Conservation (phyloP, 73 alveolate genomes). For the Paramecium tetraurelia region DNA sequence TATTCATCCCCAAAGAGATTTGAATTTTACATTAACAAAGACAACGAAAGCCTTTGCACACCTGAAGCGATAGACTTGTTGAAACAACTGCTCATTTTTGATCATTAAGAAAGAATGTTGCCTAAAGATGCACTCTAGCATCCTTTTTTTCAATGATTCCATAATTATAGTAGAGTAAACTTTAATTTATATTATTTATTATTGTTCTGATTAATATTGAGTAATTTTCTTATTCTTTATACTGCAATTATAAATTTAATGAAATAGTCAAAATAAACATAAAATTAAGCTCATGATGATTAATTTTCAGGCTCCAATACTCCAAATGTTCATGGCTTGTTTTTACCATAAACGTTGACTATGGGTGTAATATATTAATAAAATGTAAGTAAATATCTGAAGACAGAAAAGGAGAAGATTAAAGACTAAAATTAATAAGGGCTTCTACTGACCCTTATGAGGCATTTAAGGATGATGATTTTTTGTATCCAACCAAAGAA, state of each 20-base stretch:
- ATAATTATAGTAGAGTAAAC: background rate
- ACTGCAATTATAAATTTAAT: background rate
- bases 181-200: background rate
- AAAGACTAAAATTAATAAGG: background rate
- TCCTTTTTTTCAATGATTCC: constrained; percentile 63
- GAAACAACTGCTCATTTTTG: constrained; percentile 74
- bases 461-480: constrained; percentile 46
- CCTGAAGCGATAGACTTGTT: constrained; percentile 84
- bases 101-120: constrained; percentile 73
- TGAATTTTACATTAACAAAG: constrained; percentile 70
- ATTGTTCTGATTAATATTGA: background rate
- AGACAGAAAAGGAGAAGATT: background rate
- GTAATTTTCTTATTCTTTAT: background rate
- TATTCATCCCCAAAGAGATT: constrained; percentile 69
- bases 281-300: constrained; percentile 10
- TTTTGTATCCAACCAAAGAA: constrained; percentile 32
- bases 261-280: background rate
- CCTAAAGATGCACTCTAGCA: constrained; percentile 82
- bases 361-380: background rate
- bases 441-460: constrained; percentile 47
- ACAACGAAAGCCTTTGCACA: constrained; percentile 71
- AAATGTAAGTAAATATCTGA: background rate
- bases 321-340: constrained; percentile 10
- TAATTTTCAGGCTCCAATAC: constrained; percentile 33
- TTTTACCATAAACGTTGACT: background rate